Evolutionary conservation across 116 monocot genomes (phyloP).

Genomic region (Posidonia oceanica): DNA sequence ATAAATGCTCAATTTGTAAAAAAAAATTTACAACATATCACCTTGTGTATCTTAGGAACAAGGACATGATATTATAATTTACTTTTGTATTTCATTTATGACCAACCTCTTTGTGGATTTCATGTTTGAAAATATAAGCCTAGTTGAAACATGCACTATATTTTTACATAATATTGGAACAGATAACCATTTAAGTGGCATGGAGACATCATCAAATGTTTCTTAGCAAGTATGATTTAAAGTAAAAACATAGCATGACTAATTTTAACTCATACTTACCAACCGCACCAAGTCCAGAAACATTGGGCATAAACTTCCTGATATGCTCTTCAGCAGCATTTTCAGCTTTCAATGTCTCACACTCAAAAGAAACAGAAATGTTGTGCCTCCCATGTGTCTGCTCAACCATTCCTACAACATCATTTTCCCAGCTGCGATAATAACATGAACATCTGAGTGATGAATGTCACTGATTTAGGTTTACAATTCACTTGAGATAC

Average conservation of each 20-base stretch:
- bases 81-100: neutral
- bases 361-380: constrained; percentile 66
- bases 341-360: constrained; percentile 84
- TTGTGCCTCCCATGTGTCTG: constrained; percentile 48
- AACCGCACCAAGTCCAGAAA: constrained; percentile 64
- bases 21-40: no score
- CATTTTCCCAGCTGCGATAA: constrained; percentile 67
- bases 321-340: constrained; percentile 76
- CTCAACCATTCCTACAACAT: constrained; percentile 57
- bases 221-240: neutral
- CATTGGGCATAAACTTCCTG: constrained; percentile 75
- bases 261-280: constrained; percentile 22
- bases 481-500: no score
- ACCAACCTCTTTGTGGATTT: neutral
- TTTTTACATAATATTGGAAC: no score
- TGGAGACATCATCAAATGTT: no score
- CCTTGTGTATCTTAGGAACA: neutral
- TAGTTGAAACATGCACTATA: neutral
- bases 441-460: neutral
- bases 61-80: neutral
- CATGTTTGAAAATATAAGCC: neutral
- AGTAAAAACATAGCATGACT: neutral
- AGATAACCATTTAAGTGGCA: no score
- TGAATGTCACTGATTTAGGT: no score
- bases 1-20: no score